phyloP scores from a whole-genome alignment of 352 stramenopile genomes.

The Thalassiosira gravida region DNA sequence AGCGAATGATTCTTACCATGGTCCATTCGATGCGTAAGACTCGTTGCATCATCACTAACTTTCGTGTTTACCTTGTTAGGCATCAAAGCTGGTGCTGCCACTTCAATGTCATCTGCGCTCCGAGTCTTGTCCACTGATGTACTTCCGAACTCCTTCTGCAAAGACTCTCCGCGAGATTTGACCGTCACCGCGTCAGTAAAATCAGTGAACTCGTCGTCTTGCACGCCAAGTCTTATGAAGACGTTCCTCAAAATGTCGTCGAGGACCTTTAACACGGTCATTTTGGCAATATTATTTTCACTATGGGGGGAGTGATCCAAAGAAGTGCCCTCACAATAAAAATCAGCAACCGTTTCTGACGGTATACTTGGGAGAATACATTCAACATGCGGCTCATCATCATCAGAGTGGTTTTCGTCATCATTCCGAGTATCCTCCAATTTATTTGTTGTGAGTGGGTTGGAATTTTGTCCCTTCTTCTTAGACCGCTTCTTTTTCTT shows the following conservation, averaged over 20 bases:
- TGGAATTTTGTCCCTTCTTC: slow-evolving; percentile 28
- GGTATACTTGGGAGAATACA: slow-evolving; percentile 32
- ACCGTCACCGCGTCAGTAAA: slow-evolving; percentile 31
- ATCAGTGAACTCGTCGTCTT: slow-evolving; percentile 36
- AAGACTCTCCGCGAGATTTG: slow-evolving; percentile 25
- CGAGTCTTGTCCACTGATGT: slow-evolving; percentile 5
- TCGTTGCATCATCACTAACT: slow-evolving; percentile 38
- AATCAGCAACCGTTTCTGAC: slow-evolving; percentile 13
- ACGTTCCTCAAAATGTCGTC: slow-evolving; percentile 66
- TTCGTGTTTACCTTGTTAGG: slow-evolving; percentile 37
- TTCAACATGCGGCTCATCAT: slow-evolving; percentile 41
- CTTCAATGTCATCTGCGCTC: slow-evolving; percentile 39
- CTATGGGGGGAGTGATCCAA: slow-evolving; percentile 9
- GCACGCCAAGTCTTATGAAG: slow-evolving; percentile 65
- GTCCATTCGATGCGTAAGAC: slow-evolving; percentile 12
- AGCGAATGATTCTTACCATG: slow-evolving; percentile 15
- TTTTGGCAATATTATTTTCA: slow-evolving; percentile 24
- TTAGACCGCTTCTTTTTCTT: slow-evolving; percentile 51
- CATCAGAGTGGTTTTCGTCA: slow-evolving; percentile 23
- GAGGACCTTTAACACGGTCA: slow-evolving; percentile 57
- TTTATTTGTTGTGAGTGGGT: slow-evolving; percentile 14
- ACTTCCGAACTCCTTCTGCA: slow-evolving; percentile 1
- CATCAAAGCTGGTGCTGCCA: slow-evolving; percentile 31
- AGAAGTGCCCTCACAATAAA: slow-evolving; percentile 10
- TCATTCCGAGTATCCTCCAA: slow-evolving; percentile 13